phyloP scores from a whole-genome alignment of 176 grass and related monocot species.

The Echinochloa phyllopogon region DNA sequence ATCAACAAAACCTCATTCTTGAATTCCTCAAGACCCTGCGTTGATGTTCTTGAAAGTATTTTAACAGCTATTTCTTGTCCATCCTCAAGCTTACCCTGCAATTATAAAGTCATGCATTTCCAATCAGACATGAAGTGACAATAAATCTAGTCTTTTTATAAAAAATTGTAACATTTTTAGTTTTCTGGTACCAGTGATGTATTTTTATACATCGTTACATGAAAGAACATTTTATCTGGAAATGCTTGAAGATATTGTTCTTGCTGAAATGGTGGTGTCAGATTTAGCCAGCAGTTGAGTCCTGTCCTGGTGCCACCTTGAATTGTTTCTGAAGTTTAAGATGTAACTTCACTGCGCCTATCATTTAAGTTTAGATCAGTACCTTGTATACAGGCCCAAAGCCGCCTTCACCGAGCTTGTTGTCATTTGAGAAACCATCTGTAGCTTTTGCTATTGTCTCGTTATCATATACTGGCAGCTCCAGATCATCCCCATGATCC shows the following conservation, averaged over 20 bases:
- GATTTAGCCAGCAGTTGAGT: not conserved
- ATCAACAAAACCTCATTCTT: conserved; percentile 78
- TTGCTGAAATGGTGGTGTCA: not conserved
- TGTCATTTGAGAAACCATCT: conserved; percentile 49
- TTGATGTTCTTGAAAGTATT: conserved; percentile 63
- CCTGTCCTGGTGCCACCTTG: not conserved
- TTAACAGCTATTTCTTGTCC: conserved; percentile 85
- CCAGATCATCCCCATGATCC: conserved; percentile 47
- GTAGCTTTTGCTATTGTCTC: conserved; percentile 55
- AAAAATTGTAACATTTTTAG: not conserved
- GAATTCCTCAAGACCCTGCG: conserved; percentile 71
- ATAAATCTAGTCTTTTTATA: not conserved
- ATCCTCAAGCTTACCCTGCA: conserved; percentile 66
- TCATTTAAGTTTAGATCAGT: not conserved
- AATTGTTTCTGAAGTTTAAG: not conserved
- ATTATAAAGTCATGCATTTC: conserved; percentile 8
- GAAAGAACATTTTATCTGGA: not conserved
- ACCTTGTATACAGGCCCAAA: conserved; percentile 77
- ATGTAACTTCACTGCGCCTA: not conserved
- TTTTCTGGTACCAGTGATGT: not conserved
- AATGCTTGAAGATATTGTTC: not conserved
- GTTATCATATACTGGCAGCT: conserved; percentile 59
- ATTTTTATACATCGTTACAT: not conserved
- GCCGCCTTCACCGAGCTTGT: conserved; percentile 73
- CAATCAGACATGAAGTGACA: not conserved